Evolutionary conservation across 106 monocot genomes (phyloP), one percentile per base, ranked within the genome.

Genomic region (Acanthochlamys bracteata): DNA sequence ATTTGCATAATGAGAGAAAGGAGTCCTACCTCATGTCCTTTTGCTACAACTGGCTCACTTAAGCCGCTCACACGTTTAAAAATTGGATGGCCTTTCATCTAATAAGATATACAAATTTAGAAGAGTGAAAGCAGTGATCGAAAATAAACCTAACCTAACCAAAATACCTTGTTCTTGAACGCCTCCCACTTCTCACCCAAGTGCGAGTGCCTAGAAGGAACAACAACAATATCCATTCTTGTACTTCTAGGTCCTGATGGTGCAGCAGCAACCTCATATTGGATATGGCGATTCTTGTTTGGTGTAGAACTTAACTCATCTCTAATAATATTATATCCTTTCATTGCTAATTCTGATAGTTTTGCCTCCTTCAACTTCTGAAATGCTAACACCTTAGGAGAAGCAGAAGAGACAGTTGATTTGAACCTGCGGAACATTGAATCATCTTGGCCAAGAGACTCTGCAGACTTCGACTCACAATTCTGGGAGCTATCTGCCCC

Each of bases 151-250:
- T 10, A 67, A 40, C 10, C 20, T 41, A 4, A 16, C 26, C 21
- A 56, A 42, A 60, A 52, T 71, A 96, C 96, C 96, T 91, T 98
- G 23, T 80, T 75, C 72, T 91, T 98, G 15, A 91, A 88, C 42
- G 77, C 67, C 67, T 91, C 96, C 96, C 96, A 98, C 64, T 88
- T 98, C 70, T 83, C 79, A 43, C 96, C 78, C 66, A 84, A 73
- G 7, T 46, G 69, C 47, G 96, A 91, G 53, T 78, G 75, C 63
- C 88, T 98, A 39, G 83, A 69, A 62, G 91, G 83, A 59, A 84
- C 61, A 52, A 98, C 49, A 66, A 91, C 91, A 41, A 98, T 75
- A 63, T 98, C 96, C 67, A 80, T 91, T 76, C 78, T 75, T 24
- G 80, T 70, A 67, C 96, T 98, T 75, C 72, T 84, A 65, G 70